Evolutionary conservation across 352 stramenopile species (phyloP), one percentile per base, ranked within the genome.

Genomic region (Pythium catenulatum): DNA sequence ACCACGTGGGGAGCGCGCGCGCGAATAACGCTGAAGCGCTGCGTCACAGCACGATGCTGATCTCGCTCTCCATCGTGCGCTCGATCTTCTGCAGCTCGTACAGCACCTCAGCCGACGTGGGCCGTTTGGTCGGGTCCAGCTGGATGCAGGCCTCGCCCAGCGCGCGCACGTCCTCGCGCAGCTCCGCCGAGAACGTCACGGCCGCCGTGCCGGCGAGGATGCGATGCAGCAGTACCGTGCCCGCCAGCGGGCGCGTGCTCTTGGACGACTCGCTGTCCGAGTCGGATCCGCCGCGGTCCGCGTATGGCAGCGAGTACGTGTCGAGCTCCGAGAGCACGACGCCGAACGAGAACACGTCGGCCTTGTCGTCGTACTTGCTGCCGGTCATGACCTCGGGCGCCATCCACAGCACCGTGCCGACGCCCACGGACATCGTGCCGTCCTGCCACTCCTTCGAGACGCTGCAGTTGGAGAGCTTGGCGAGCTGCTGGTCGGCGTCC

Each of bases 341-440:
- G 48, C 69, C 69, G 32, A 78, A 65, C 8, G 69, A 78, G 69
- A 78, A 78, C 45, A 78, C 25, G 48, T 78, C 69, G 45, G 69
- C 69, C 45, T 65, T 78, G 4, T 78, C 69, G 46, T 90, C 88
- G 4, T 74, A 88, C 61, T 87, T 54, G 56, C 86, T 52, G 37
- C 87, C 79, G 19, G 88, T 54, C 87, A 91, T 90, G 4, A 91
- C 84, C 43, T 91, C 83, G 4, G 82, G 82, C 6, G 88, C 82
- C 86, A 92, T 91, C 88, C 83, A 92, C 63, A 91, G 59, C 50
- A 85, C 87, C 19, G 89, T 90, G 17, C 88, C 88, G 0, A 92
- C 83, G 2, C 70, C 88, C 15, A 79, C 86, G 25, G 88, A 90
- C 86, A 92, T 90, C 8, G 88, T 90, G 43, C 27, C 73, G 32